Base-by-base conservation (phyloP, 1,284 basidiomycete genomes). In the Malassezia caprae region DNA sequence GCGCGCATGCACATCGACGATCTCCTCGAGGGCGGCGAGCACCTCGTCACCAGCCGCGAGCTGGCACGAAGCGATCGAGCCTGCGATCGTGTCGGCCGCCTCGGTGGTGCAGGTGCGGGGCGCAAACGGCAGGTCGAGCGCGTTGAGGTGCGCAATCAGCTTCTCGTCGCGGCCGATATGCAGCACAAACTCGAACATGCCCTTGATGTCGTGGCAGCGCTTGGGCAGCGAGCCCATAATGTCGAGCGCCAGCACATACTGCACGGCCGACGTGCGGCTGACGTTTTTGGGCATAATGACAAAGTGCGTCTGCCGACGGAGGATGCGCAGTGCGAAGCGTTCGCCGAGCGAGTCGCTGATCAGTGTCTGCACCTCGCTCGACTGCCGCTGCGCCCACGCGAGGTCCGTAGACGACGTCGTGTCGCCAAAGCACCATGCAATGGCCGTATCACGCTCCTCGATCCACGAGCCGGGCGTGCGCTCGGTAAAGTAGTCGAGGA, bases 281-380 rank as follows among this genome's bases (percentile, higher is more conserved):
- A 87, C 83, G 65, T 87, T 86, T 76, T 85, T 86, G 2, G 88
- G 88, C 10, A 89, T 78, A 42, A 90, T 83, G 42, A 89, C 82
- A 80, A 90, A 71, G 54, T 61, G 62, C 34, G 60, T 60, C 21
- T 52, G 48, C 31, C 64, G 62, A 2, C 64, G 70, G 24, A 71
- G 57, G 48, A 73, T 69, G 12, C 68, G 69, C 44, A 73, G 61
- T 35, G 67, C 68, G 53, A 67, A 73, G n/a, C 71, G 56, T 48
- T 73, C 68, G 32, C 60, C 53, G 21, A 66, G 56, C 37, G 57
- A 61, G 49, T 65, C 57, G 50, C 61, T 89, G 61, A 90, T 87
- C 69, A 90, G 85, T 74, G 90, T 90, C 75, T 90, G 87, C 23
- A 87, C 87, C 73, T 90, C 88, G 0, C 86, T 86, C 2, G 88